Conservation (phyloP, 345 rosid genomes). For the Eucalyptus cloeziana region DNA sequence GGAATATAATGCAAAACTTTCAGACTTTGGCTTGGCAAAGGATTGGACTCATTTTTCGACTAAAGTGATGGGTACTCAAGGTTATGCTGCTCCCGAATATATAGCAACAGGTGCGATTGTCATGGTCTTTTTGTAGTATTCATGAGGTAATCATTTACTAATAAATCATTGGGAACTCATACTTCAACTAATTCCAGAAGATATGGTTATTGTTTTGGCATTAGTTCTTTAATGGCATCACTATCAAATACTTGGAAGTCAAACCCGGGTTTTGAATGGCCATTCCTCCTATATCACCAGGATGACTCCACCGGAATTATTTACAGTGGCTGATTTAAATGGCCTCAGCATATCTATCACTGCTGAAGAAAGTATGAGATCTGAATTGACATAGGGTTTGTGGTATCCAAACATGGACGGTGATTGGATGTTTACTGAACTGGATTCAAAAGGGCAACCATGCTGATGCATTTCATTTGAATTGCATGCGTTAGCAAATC, state of each 20-base stretch:
- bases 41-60: slow-evolving; percentile 39
- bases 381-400: neutral
- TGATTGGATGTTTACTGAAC: neutral
- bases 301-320: neutral
- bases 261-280: neutral
- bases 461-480: neutral
- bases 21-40: slow-evolving; percentile 56
- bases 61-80: slow-evolving; percentile 44
- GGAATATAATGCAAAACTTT: slow-evolving; percentile 54
- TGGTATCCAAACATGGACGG: neutral
- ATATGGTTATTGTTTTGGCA: neutral
- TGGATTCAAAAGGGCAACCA: neutral
- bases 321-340: neutral
- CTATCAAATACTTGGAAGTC: neutral
- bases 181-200: neutral
- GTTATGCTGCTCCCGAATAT: slow-evolving; percentile 56
- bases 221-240: neutral
- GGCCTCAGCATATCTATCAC: neutral
- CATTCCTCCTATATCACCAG: neutral
- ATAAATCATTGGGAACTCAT: neutral
- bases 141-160: neutral
- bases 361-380: neutral
- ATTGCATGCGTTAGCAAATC: neutral
- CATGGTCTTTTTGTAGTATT: neutral
- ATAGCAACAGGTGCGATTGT: slow-evolving; percentile 33